Conservation (phyloP, 768 basidiomycete species). For the Auricularia heimuer region DNA sequence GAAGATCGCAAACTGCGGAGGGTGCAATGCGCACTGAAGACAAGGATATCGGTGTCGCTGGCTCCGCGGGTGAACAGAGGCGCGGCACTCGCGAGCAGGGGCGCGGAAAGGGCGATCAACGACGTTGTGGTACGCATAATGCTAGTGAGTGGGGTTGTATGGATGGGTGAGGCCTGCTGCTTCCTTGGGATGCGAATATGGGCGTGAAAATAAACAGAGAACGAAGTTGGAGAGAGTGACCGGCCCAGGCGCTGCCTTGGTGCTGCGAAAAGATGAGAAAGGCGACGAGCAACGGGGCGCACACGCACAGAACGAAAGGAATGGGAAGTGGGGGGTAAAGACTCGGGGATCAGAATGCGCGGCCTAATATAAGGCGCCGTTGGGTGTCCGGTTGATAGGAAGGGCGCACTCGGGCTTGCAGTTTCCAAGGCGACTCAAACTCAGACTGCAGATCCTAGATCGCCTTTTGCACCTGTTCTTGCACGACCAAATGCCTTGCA, state of each 20-base stretch:
- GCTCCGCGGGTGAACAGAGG: constrained; percentile 30
- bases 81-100: constrained; percentile 39
- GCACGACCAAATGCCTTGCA: neutral
- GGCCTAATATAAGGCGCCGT: neutral
- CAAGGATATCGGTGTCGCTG: constrained; percentile 38
- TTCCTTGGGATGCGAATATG: neutral
- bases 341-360: neutral
- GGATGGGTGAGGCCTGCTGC: neutral
- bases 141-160: neutral
- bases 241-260: constrained; percentile 3
- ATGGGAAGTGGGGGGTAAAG: neutral
- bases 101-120: constrained; percentile 31
- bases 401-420: neutral
- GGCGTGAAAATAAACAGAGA: constrained; percentile 3
- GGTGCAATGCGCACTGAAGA: constrained; percentile 57
- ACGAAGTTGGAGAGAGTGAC: constrained; percentile 3
- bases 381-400: neutral
- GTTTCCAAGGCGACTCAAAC: neutral
- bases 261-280: neutral
- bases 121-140: constrained; percentile 42
- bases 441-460: neutral
- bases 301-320: neutral
- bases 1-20: neutral
- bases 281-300: neutral
- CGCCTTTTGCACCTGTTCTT: neutral